Evolutionary conservation across 177 flowering plant species (phyloP).

Genomic region (Vitis hybrid): DNA sequence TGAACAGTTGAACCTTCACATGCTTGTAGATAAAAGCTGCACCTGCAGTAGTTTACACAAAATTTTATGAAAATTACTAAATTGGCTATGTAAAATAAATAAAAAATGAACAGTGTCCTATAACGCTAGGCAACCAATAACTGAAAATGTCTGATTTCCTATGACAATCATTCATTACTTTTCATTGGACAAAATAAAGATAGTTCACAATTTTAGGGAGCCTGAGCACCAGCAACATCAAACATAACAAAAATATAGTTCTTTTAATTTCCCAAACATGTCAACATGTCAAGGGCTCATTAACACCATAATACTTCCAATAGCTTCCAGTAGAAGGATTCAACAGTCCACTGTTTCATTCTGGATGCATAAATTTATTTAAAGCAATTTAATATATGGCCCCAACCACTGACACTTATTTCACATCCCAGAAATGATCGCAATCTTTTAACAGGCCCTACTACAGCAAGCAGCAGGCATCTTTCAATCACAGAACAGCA

Average conservation of each 20-base stretch:
- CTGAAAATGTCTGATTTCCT: not conserved
- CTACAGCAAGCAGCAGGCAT: not conserved
- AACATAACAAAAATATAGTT: not conserved
- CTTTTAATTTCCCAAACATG: not conserved
- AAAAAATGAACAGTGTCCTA: not conserved
- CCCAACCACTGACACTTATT: not conserved
- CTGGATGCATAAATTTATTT: too few species aligned
- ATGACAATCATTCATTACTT: not conserved
- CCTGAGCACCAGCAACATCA: not conserved
- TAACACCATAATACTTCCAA: too few species aligned
- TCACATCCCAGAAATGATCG: not conserved
- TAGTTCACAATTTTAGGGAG: not conserved
- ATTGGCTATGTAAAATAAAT: not conserved
- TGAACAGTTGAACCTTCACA: constrained; percentile 88
- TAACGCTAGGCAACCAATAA: not conserved
- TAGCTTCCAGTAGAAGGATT: too few species aligned
- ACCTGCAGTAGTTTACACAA: constrained; percentile 44
- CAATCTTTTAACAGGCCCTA: not conserved
- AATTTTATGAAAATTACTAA: not conserved
- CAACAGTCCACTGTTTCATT: too few species aligned
- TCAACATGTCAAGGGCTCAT: not conserved
- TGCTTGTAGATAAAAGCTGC: constrained; percentile 92
- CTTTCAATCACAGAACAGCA: not conserved
- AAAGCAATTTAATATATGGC: not conserved
- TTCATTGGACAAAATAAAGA: not conserved